Percentiles rank a stretch among this genome's conserved stretches.
Conservation (phyloP, 2,329 filamentous ascomycete species). For the Huntiella savannae region DNA sequence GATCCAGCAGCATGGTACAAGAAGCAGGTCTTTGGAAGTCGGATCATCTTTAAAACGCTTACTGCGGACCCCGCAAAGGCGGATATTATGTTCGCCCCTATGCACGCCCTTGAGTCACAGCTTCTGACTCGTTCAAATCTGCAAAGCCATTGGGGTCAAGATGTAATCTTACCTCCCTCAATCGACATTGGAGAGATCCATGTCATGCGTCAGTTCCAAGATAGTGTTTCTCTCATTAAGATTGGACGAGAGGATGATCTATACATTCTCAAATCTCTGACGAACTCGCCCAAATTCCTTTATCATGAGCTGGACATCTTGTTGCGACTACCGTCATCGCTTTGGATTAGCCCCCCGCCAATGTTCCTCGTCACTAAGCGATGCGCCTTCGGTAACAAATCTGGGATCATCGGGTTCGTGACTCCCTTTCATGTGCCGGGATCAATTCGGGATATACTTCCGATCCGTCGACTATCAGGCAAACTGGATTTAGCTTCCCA, state of each 20-base stretch:
- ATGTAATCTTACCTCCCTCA: slow-evolving; percentile 23
- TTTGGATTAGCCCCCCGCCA: slow-evolving; percentile 33
- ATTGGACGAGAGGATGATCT: slow-evolving; percentile 15
- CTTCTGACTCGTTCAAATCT: slow-evolving; percentile 27
- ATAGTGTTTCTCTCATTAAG: slow-evolving; percentile 37
- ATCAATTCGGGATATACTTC: slow-evolving; percentile 35
- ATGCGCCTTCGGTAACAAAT: slow-evolving; percentile 36
- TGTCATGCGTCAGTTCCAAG: slow-evolving; percentile 34
- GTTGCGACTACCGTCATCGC: slow-evolving; percentile 24
- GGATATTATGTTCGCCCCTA: slow-evolving; percentile 27
- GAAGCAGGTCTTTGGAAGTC: slow-evolving; percentile 36
- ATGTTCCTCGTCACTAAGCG: slow-evolving; percentile 35
- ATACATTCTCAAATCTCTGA: slow-evolving; percentile 39
- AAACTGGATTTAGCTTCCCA: slow-evolving; percentile 25
- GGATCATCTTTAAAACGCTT: slow-evolving; percentile 34
- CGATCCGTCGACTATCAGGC: slow-evolving; percentile 28
- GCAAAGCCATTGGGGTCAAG: slow-evolving; percentile 23
- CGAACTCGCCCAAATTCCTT: slow-evolving; percentile 37
- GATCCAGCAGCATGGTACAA: slow-evolving; percentile 21
- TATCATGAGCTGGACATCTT: slow-evolving; percentile 41
- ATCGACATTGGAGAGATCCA: slow-evolving; percentile 32
- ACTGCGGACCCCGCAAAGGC: slow-evolving; percentile 27
- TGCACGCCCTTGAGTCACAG: slow-evolving; percentile 34
- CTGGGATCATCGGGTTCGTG: slow-evolving; percentile 36
- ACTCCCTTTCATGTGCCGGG: slow-evolving; percentile 34